Base-by-base conservation (phyloP, 768 basidiomycete genomes). In the Tephrocybe sp. region DNA sequence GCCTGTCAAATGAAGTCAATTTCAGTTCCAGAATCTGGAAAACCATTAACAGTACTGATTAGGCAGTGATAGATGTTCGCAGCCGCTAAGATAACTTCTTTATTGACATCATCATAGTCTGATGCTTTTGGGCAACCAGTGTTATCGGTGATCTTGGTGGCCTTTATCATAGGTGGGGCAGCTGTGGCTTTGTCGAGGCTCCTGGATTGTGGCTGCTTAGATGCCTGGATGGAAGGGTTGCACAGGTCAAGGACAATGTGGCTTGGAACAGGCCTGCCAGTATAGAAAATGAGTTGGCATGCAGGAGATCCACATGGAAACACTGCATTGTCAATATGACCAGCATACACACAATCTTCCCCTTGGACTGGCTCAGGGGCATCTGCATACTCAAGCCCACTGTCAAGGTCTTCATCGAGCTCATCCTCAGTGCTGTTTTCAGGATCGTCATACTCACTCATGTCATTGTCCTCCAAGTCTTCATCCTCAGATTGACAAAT, bases 21-120 rank as follows among this genome's bases (percentile, higher is more conserved):
- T 36, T 61, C 56, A 8, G 43, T 31, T 3, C n/a, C 19, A 27
- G 51, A 40, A 22, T 61, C 59, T 7, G 63, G 65, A 43, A 60
- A 68, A 15, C 55, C 57, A 5, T 56, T 47, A 5, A 40, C 21
- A 5, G 60, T 60, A 18, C 47, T 52, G 19, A 65, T 34, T 8
- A 54, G 34, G 40, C 59, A 60, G 2, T 59, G 44, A 41, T 52
- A 63, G 34, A 51, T 19, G 0, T 35, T 40, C 11, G 35, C 51
- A 15, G 66, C 62, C 7, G 46, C 47, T 11, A 42, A 40, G 16
- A 65, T 53, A 9, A 61, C 30, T 24, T 63, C 55, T 39, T 62
- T 51, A 0, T 49, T 52, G 13, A 49, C 39, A 37, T 46, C 44
- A 27, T 46, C 34, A 37, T 46, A 46, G 24, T 61, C 54, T 3